Evolutionary conservation across 768 basidiomycete species (phyloP), one percentile per base, ranked within the genome.

Genomic region (Suillus brevipes): DNA sequence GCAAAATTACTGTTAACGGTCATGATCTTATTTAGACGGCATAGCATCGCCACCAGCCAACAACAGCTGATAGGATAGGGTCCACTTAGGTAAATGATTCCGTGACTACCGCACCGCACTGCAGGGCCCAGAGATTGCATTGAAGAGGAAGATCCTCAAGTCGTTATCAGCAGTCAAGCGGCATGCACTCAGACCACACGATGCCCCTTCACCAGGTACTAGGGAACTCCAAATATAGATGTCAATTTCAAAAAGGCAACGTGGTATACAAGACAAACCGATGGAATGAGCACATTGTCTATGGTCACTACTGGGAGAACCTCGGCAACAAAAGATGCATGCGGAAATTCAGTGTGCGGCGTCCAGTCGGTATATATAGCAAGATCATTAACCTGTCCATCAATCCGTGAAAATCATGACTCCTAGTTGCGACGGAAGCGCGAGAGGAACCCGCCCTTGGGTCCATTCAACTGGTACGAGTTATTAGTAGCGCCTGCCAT

Each of bases 341-440:
- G 23, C 23, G 4, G 38, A 18, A 59, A 18, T 28, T 18, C 25
- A 12, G 25, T 28, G 18, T 28, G 40, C 53, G 2, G 25, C 8
- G 23, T 42, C 25, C 38, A 59, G 58, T 59, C 25, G 16, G 38
- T 59, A 59, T 42, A 59, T 59, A 42, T 28, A 34, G 20, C 20
- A 59, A 59, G 10, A 7, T 59, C 25, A 42, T 59, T 9, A 10
- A 28, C 18, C 23, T 10, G 18, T 59, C 38, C 58, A 42, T 28
- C 40, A 38, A 28, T 59, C 28, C 34, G 36, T n/a, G 4, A 25
- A 31, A 36, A 18, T n/a, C 28, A 14, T 40, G 25, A 36, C 2
- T 14, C 14, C 62, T 72, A 78, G 63, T 75, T 80, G 66, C 74
- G 79, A 66, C 78, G 76, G 77, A 82, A 83, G 58, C 69, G 76